Base-by-base conservation (phyloP, 2,329 filamentous ascomycete genomes). In the Podosphaera fusca region DNA sequence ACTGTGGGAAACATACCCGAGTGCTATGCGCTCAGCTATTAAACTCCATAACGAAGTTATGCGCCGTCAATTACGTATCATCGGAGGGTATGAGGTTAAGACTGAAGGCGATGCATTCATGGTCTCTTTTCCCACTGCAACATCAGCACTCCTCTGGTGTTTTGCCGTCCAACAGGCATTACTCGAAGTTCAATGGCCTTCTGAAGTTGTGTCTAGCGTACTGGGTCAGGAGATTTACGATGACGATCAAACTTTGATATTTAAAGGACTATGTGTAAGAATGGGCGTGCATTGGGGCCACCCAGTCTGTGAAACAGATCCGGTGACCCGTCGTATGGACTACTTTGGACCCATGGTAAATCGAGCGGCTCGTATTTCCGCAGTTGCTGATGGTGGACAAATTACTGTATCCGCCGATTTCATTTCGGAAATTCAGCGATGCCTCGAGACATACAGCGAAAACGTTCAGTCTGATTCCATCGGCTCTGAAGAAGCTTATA, bases 281-380 rank as follows among this genome's bases (percentile, higher is more conserved):
- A 98, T 98, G 92, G 92, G 92, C 64, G 87, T 94, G 59, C 92
- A 98, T 69, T 98, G 85, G 79, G 92, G 92, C 62, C 82, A 85
- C 59, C 92, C 90, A 4, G 88, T 98, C 64, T 94, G 88, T 67
- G 92, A 98, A 69, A 85, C 84, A 54, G 92, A 98, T 69, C 92
- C 92, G 0, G 89, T 98, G 55, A 98, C 92, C 1, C 84, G 89
- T 58, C 87, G 92, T 61, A 98, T 98, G 92, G 92, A 98, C 66
- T 98, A 98, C 71, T 98, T 96, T 67, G 92, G 92, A 0, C 92
- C 92, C 12, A 98, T 98, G 88, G 92, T 98, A 65, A 98, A 98
- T 71, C 89, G 94, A 66, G 87, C 92, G 0, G 85, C 92, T 14
- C 85, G 92, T 71, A 94, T 98, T 62, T 92, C 87, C 5, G 84